A percentile compares a stretch with the other conserved stretches of the same genome.
These are phyloP conservation scores for Papiliotrema fonsecae DNA, from an alignment of 1,284 basidiomycete genomes.

Conservation along the genomic window DNA sequence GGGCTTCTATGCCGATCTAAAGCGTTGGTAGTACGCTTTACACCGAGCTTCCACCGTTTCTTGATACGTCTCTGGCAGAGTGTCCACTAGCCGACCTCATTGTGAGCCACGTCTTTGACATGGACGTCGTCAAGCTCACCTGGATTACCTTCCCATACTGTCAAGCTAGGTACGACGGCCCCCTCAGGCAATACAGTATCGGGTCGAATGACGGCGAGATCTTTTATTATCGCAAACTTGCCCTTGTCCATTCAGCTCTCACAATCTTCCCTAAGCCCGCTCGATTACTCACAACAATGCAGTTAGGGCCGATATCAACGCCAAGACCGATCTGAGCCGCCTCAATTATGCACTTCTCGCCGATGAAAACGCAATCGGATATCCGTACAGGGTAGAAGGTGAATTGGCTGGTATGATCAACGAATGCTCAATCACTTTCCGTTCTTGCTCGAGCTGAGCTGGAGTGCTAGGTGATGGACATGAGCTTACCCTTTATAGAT, in stretches of 20 bases:
- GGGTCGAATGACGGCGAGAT: conserved; percentile 74
- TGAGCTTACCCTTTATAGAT: conserved; percentile 60
- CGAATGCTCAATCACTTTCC: not conserved
- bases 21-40: conserved; percentile 70
- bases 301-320: conserved; percentile 91
- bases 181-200: conserved; percentile 84
- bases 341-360: conserved; percentile 79
- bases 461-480: conserved; percentile 1
- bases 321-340: conserved; percentile 91
- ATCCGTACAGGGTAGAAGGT: conserved; percentile 98
- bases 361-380: conserved; percentile 90
- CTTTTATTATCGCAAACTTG: conserved; percentile 94
- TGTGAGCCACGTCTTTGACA: conserved; percentile 1
- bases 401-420: conserved; percentile 51
- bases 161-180: conserved; percentile 83
- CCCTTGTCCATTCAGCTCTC: conserved; percentile 57
- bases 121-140: conserved; percentile 52
- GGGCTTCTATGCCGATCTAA: conserved; percentile 48
- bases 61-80: conserved; percentile 84
- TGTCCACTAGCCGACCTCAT: conserved; percentile 66
- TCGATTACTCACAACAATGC: conserved; percentile 78
- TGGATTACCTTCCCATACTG: conserved; percentile 83
- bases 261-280: conserved; percentile 30
- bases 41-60: conserved; percentile 72
- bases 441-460: not conserved